These are phyloP conservation scores for Lavandula angustifolia DNA, from an alignment of 257 asterid genomes.

Conservation along the genomic window DNA sequence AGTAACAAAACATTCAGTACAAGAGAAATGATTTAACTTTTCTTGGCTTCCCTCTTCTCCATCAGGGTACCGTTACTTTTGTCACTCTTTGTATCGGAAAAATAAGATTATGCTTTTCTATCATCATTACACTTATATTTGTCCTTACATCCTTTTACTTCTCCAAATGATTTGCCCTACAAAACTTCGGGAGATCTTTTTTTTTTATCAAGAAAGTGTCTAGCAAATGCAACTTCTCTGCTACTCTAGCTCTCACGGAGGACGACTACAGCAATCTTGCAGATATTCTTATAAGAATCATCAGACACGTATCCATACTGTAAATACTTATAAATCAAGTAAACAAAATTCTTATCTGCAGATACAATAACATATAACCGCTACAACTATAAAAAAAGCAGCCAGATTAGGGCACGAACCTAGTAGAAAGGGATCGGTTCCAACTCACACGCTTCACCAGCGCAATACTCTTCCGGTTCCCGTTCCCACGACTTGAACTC, in stretches of 20 bases:
- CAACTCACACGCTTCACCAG: conserved; percentile 68
- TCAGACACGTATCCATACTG: neutral
- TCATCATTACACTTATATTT: neutral
- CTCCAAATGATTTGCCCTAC: neutral
- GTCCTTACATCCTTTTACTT: conserved; percentile 9
- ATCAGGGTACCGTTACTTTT: no score
- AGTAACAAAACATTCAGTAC: neutral
- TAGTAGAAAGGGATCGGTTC: conserved; percentile 87
- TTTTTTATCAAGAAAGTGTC: no score
- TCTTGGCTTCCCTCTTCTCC: neutral
- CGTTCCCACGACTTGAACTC: conserved; percentile 48
- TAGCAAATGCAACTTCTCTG: no score
- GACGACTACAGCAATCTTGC: no score
- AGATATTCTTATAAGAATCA: no score
- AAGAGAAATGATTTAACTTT: neutral
- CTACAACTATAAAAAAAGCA: neutral
- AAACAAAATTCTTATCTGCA: neutral
- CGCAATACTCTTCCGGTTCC: conserved; percentile 45
- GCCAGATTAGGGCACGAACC: conserved; percentile 52
- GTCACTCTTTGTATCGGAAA: neutral
- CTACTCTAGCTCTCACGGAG: no score
- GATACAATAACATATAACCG: conserved; percentile 7
- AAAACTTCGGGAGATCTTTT: no score
- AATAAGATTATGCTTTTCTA: neutral
- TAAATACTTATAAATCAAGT: neutral